Base-by-base conservation (phyloP, 1,139 yeast genomes). In the Saccharomycopsis hybrid region DNA sequence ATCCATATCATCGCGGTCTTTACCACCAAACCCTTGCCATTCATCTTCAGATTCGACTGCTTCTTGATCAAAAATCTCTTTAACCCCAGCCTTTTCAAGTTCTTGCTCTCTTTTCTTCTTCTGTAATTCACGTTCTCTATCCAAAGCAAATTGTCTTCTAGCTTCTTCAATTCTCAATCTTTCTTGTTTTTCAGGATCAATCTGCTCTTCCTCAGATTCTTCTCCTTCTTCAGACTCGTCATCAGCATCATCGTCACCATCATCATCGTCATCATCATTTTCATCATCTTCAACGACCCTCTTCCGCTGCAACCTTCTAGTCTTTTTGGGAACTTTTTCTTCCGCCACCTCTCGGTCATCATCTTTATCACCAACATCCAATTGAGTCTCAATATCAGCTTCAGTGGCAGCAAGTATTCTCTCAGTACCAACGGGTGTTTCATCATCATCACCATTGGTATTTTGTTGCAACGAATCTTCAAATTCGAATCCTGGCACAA, bases 31-130 rank as follows among this genome's bases (percentile, higher is more conserved):
- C 1, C 96, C 96, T 46, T 81, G 82, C 90, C 95, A 90, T 68
- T 90, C 97, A 70, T 90, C 97, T 56, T 92, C 97, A 41, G 96
- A 87, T 69, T 92, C 97, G 58, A 81, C 94, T 43, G 98, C 98
- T 69, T 90, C 96, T 43, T 84, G 85, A 55, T 85, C 90, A 55
- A 85, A 70, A 25, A 82, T 69, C n/a, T 70, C 68, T 52, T 71
- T 70, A 33, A 78, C 62, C 0, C 82, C 83, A 54, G 69, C 71
- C 41, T 72, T 66, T 57, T 72, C 80, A 66, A 76, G 66, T 57
- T 76, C 81, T 57, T 67, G 70, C 56, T 79, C 69, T 51, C 65
- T 67, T 54, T 65, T 66, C 37, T 72, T 65, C 11, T 66, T 60
- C 39, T 53, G 53, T 13, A 55, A 55, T 61, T 69, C 60, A 31